Evolutionary conservation across 1,284 basidiomycete genomes (phyloP).

Genomic region (Malassezia sp.): DNA sequence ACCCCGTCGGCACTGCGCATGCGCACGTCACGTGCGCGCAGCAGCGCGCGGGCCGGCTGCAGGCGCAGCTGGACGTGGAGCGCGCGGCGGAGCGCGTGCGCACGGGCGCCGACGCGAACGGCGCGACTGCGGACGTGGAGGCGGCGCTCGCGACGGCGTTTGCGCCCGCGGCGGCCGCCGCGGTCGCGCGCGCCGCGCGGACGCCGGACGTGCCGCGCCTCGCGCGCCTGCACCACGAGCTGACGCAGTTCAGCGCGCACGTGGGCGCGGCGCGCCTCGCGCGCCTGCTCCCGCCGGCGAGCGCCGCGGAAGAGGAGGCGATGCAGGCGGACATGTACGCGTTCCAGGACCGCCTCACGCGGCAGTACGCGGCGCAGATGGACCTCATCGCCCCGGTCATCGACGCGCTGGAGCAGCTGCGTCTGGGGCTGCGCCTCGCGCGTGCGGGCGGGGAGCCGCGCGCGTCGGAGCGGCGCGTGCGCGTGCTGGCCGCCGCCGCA

Average conservation of each 20-base stretch:
- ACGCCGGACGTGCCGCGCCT: constrained; percentile 55
- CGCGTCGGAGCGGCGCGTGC: background rate
- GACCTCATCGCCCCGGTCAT: constrained; percentile 64
- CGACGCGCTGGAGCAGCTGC: constrained; percentile 57
- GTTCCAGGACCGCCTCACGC: constrained; percentile 50
- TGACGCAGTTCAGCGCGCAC: constrained; percentile 46
- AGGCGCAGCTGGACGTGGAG: constrained; percentile 56
- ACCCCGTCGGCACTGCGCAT: constrained; percentile 65
- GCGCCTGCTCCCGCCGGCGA: constrained; percentile 8
- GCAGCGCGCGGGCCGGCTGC: constrained; percentile 48
- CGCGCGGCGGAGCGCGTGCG: constrained; percentile 54
- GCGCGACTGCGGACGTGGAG: constrained; percentile 47
- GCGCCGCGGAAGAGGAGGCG: constrained; percentile 26
- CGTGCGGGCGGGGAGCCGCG: background rate
- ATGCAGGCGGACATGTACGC: constrained; percentile 46
- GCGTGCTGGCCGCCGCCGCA: background rate
- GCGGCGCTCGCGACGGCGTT: constrained; percentile 25
- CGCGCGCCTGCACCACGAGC: constrained; percentile 69
- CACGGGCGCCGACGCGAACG: constrained; percentile 57
- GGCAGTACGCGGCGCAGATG: constrained; percentile 50
- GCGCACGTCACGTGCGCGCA: constrained; percentile 53
- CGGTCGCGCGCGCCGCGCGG: constrained; percentile 3
- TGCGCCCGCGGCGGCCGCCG: background rate
- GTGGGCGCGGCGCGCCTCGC: constrained; percentile 21
- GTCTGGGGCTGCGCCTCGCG: constrained; percentile 61